Evolutionary conservation across 2,329 filamentous ascomycete genomes (phyloP), one percentile per base, ranked within the genome.

Genomic region (Exophiala xenobiotica): DNA sequence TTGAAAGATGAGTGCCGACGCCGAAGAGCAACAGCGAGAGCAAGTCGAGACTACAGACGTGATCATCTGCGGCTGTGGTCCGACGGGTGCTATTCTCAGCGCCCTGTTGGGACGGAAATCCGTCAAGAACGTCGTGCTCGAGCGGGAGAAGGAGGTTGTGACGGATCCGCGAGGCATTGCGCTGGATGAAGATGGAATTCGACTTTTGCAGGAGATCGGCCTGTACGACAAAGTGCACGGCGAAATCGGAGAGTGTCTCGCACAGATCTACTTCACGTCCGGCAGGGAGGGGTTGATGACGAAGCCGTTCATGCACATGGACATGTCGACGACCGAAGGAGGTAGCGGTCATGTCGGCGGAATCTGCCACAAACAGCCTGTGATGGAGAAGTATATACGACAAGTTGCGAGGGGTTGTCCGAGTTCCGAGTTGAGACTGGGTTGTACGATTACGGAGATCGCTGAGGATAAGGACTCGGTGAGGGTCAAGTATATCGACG

Each of bases 31-130:
- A 22, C n/a, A n/a, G n/a, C n/a, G n/a, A n/a, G n/a, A n/a, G n/a
- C n/a, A n/a, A n/a, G 27, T 18, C 5, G 49, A 56, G 22, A 44
- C 38, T 12, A 65, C 61, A 1, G 63, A 66, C 26, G 61, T 69
- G 12, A 49, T 68, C 4, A 68, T 69, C 26, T 66, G 64, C 37
- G 67, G 67, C 31, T 67, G 66, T 42, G 67, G 67, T 14, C 67
- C 67, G 19, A 66, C 65, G 1, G 66, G 66, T 2, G 63, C 67
- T 6, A 45, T 68, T 50, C 51, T 69, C 1, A 64, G 63, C 3
- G 63, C 54, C 3, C 63, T 65, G 18, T 54, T 68, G 9, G 62
- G 62, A 5, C 56, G 49, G 19, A 58, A 63, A 52, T 44, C 45
- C 1, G 51, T 67, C 6, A 42, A 27, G 2, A 63, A 67, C 43